Percentiles rank a stretch among this genome's conserved stretches.
phyloP scores from a whole-genome alignment of 2,329 filamentous ascomycete species.

The Ampelomyces quisqualis region DNA sequence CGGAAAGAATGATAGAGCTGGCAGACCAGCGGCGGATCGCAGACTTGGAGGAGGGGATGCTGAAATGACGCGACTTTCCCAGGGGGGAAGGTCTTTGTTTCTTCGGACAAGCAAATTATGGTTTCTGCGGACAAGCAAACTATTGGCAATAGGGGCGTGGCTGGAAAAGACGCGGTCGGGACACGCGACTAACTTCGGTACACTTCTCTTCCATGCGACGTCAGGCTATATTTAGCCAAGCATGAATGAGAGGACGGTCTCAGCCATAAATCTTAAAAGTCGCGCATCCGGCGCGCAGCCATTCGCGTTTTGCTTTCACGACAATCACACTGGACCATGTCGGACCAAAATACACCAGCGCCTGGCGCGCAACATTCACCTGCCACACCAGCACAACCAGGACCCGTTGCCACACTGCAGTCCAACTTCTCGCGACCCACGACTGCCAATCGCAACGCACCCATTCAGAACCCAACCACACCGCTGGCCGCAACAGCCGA shows the following conservation, averaged over 20 bases:
- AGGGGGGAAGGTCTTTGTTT: no score
- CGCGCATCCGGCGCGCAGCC: constrained; percentile 3
- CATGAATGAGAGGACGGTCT: no score
- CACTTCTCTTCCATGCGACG: no score
- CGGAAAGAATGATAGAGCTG: constrained; percentile 20
- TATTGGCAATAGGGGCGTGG: no score
- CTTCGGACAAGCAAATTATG: no score
- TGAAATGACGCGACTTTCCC: no score
- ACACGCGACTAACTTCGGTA: no score
- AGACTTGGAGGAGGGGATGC: constrained; percentile 7
- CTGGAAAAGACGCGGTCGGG: no score
- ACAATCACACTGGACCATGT: constrained; percentile 13
- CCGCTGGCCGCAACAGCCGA: constrained; percentile 6
- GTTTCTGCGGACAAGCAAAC: no score
- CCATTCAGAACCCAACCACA: constrained; percentile 1
- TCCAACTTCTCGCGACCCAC: constrained; percentile 3
- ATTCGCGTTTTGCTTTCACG: constrained; percentile 3
- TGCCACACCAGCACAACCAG: constrained; percentile 1
- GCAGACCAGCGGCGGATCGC: constrained; percentile 21
- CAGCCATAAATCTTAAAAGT: background rate
- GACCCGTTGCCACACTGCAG: constrained; percentile 1
- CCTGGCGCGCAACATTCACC: constrained; percentile 5
- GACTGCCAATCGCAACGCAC: constrained; percentile 6
- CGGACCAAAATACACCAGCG: constrained; percentile 5
- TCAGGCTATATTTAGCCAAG: no score